phyloP scores from a whole-genome alignment of 2,329 filamentous ascomycete species.

The Neofusicoccum parvum region DNA sequence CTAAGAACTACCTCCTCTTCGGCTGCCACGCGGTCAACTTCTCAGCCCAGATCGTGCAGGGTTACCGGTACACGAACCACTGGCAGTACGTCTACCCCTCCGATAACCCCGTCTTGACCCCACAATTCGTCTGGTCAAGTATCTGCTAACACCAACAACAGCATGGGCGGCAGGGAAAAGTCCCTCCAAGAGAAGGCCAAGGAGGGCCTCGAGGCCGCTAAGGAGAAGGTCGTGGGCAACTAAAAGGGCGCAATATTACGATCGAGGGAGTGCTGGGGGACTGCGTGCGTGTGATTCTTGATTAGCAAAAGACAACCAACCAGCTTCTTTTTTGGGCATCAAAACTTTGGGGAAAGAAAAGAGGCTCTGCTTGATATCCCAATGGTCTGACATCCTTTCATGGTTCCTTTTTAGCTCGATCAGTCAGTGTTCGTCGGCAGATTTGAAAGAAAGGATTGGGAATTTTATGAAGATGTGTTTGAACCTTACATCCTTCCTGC shows the following conservation, averaged over 20 bases:
- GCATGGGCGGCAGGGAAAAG: conserved; percentile 49
- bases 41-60: conserved; percentile 61
- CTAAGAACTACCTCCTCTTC: conserved; percentile 69
- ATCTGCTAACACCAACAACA: conserved; percentile 10
- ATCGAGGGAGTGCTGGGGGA: neutral
- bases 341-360: too few relatives aligned
- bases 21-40: conserved; percentile 69
- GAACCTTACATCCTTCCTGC: neutral
- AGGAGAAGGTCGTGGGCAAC: conserved; percentile 22
- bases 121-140: neutral
- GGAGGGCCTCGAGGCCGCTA: conserved; percentile 33
- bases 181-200: conserved; percentile 41
- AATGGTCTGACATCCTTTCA: neutral
- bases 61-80: conserved; percentile 64
- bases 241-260: neutral
- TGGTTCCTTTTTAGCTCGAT: neutral
- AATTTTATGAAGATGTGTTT: neutral
- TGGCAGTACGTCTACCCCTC: conserved; percentile 47
- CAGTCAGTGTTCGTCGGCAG: neutral
- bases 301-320: neutral
- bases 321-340: neutral
- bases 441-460: neutral
- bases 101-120: neutral
- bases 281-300: neutral
- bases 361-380: conserved; percentile 10